Evolutionary conservation across 768 basidiomycete genomes (phyloP), one percentile per base, ranked within the genome.

Genomic region (Termitomyces sp.): DNA sequence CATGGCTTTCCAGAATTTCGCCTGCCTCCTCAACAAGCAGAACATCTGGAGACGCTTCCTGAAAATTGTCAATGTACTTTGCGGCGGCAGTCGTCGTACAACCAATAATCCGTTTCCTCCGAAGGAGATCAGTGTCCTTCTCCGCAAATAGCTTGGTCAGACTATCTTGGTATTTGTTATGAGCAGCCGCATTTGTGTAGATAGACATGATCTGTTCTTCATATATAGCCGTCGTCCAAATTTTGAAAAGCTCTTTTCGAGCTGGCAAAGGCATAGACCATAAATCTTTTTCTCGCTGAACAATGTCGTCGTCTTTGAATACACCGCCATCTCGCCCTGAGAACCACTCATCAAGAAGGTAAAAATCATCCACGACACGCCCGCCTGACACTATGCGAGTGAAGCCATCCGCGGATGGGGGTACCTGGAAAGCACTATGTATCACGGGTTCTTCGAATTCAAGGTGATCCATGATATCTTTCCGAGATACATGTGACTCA

Each of bases 221-320:
- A 24, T 44, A 34, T 18, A 62, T 37, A 16, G 58, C 44, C 9
- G 13, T 37, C 3, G 27, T 51, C 61, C 61, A 62, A 12, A 18
- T 12, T 3, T 37, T 27, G 30, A 58, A 11, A 16, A 22, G 54
- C n/a, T 44, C 42, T 33, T 48, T 54, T 11, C 61, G 57, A 36
- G 54, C 22, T 9, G 8, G 13, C 7, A 20, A 12, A 45, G 57
- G n/a, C 61, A 62, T 58, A 4, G 50, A 22, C 61, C 61, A 62
- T 30, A 62, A 13, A 30, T 58, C 13, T 4, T 12, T 18, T n/a
- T 54, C 61, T 13, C n/a, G 9, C 7, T 0, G 30, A 15, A 58
- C 50, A 22, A 37, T 36, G 3, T 30, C 16, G 1, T 42, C 44
- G 15, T 42, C 18, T 15, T 36, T 55, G n/a, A 58, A 59, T 1